These are phyloP conservation scores for Phytopythium helicoides DNA, from an alignment of 352 stramenopile species.

Conservation along the genomic window DNA sequence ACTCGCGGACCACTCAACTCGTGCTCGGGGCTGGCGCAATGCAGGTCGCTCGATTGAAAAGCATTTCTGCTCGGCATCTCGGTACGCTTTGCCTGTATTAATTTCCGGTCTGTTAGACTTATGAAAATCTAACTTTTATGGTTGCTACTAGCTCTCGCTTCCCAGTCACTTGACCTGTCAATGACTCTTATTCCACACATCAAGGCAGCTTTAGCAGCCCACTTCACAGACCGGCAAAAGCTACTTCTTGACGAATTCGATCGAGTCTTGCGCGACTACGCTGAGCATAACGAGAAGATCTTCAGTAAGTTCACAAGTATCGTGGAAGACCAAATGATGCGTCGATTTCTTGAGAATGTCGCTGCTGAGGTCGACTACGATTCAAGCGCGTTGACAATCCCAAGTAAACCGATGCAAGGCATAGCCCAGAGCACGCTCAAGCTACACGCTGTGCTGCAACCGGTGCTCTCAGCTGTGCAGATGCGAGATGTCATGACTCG, in stretches of 20 bases:
- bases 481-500: conserved; percentile 95
- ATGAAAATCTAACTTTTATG: neutral
- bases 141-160: conserved; percentile 82
- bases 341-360: conserved; percentile 85
- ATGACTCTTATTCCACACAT: conserved; percentile 95
- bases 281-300: conserved; percentile 97
- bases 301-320: conserved; percentile 97
- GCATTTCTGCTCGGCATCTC: conserved; percentile 96
- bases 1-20: conserved; percentile 94
- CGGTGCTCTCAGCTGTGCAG: conserved; percentile 91
- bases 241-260: conserved; percentile 96
- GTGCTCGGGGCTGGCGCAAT: conserved; percentile 96
- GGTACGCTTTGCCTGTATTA: conserved; percentile 23
- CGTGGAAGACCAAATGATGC: conserved; percentile 96
- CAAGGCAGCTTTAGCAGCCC: conserved; percentile 92
- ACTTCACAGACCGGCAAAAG: conserved; percentile 95
- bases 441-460: conserved; percentile 93
- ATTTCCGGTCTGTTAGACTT: neutral
- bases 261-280: conserved; percentile 93
- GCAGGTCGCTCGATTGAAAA: conserved; percentile 95
- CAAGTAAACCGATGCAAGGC: conserved; percentile 88
- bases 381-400: conserved; percentile 45
- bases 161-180: conserved; percentile 93
- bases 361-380: conserved; percentile 76
- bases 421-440: conserved; percentile 94